phyloP scores from a whole-genome alignment of 1,284 basidiomycete species.

The Naganishia cerealis region DNA sequence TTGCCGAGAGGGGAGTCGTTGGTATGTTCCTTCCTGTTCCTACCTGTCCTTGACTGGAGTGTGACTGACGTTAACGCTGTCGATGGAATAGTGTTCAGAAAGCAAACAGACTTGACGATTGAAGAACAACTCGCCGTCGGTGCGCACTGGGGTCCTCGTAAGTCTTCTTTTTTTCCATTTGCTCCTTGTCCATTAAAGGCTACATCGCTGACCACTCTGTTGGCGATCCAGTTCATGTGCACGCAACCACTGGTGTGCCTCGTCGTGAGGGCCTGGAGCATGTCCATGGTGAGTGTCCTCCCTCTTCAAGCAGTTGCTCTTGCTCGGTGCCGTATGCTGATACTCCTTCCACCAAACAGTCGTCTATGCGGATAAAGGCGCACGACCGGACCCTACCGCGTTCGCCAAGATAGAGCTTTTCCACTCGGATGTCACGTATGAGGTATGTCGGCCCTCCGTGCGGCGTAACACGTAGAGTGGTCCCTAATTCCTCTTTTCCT shows the following conservation, averaged over 20 bases:
- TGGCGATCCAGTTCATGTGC: conserved; percentile 64
- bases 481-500: not conserved
- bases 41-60: not conserved
- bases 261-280: conserved; percentile 68
- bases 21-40: conserved; percentile 39
- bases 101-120: conserved; percentile 55
- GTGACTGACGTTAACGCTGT: not conserved
- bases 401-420: conserved; percentile 72
- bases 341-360: conserved; percentile 34
- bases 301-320: not conserved
- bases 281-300: conserved; percentile 54
- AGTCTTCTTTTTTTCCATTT: not conserved
- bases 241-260: conserved; percentile 75
- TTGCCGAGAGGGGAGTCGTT: conserved; percentile 51
- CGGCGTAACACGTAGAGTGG: not conserved
- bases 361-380: conserved; percentile 59
- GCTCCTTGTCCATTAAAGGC: not conserved
- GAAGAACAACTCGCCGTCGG: conserved; percentile 71
- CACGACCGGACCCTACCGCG: conserved; percentile 69
- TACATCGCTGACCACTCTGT: not conserved
- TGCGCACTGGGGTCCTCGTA: conserved; percentile 66
- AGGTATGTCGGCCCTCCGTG: conserved; percentile 47
- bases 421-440: conserved; percentile 77
- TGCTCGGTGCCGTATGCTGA: conserved; percentile 8
- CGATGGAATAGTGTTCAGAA: conserved; percentile 44